These are phyloP conservation scores for Neofusicoccum umdonicola DNA, from an alignment of 2,329 filamentous ascomycete species.

Conservation along the genomic window DNA sequence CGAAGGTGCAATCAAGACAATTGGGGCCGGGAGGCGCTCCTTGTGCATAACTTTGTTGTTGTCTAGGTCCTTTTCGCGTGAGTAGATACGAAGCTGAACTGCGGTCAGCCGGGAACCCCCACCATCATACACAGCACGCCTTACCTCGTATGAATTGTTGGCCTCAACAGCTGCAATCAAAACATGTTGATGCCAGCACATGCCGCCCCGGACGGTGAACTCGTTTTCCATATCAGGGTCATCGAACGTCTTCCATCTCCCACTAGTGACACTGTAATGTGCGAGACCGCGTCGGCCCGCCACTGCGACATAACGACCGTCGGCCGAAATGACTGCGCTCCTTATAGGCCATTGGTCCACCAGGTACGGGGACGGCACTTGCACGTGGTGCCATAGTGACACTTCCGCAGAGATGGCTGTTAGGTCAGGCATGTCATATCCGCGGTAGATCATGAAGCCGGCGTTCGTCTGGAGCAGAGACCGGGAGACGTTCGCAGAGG, in stretches of 20 bases:
- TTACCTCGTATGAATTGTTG: constrained; percentile 71
- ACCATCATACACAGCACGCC: constrained; percentile 6
- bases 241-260: constrained; percentile 92
- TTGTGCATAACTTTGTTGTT: constrained; percentile 70
- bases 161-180: constrained; percentile 90
- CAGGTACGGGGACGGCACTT: constrained; percentile 80
- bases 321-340: constrained; percentile 80
- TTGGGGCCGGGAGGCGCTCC: constrained; percentile 76
- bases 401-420: constrained; percentile 90
- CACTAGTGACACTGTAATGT: constrained; percentile 92
- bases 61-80: constrained; percentile 77
- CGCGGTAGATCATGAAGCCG: constrained; percentile 87
- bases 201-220: constrained; percentile 88
- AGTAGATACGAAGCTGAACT: constrained; percentile 78
- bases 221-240: constrained; percentile 80
- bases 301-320: constrained; percentile 93
- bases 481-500: constrained; percentile 83
- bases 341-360: constrained; percentile 92
- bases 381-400: constrained; percentile 91
- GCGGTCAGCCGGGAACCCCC: neutral
- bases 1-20: constrained; percentile 85
- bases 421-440: constrained; percentile 86
- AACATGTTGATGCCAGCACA: constrained; percentile 98
- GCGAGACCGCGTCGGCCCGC: constrained; percentile 89
- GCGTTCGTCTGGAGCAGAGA: constrained; percentile 86